These are phyloP conservation scores for Tanacetum coccineum DNA, from an alignment of 129 eudicot species.

Conservation along the genomic window DNA sequence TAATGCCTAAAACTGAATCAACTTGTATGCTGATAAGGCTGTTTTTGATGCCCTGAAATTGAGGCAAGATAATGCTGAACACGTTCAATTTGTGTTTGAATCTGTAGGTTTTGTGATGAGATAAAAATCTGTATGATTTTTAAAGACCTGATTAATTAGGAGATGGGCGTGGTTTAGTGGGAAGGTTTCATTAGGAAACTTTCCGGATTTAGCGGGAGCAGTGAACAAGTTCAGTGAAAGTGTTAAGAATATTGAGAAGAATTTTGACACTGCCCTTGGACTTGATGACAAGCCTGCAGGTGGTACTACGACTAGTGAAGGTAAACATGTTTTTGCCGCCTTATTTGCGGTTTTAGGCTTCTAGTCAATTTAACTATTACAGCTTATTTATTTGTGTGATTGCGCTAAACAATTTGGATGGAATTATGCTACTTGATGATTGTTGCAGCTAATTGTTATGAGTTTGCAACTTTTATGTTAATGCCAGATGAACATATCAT, in stretches of 20 bases:
- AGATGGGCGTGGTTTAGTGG: slow-evolving; percentile 92
- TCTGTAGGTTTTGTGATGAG: slow-evolving; percentile 30
- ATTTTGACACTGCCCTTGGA: slow-evolving; percentile 89
- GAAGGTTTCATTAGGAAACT: slow-evolving; percentile 78
- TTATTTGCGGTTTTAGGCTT: no score
- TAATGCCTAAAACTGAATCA: not conserved
- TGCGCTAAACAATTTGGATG: no score
- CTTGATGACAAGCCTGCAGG: slow-evolving; percentile 53
- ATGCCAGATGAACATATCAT: no score
- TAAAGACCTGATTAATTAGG: slow-evolving; percentile 20
- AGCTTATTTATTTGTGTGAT: no score
- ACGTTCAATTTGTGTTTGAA: not conserved
- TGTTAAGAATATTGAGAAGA: slow-evolving; percentile 89
- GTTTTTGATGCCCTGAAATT: not conserved
- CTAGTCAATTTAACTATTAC: no score
- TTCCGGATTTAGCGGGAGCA: slow-evolving; percentile 85
- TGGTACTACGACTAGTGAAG: slow-evolving; percentile 40
- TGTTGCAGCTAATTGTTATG: no score
- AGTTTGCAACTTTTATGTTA: no score
- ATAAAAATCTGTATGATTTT: slow-evolving; percentile 26
- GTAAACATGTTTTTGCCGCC: slow-evolving; percentile 43
- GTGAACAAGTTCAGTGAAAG: slow-evolving; percentile 89
- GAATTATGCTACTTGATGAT: no score
- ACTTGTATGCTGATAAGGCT: not conserved
- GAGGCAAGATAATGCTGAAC: slow-evolving; percentile 19